Evolutionary conservation across 306 rosid genomes (phyloP), one percentile per base, ranked within the genome.

Genomic region (Ceratonia siliqua): DNA sequence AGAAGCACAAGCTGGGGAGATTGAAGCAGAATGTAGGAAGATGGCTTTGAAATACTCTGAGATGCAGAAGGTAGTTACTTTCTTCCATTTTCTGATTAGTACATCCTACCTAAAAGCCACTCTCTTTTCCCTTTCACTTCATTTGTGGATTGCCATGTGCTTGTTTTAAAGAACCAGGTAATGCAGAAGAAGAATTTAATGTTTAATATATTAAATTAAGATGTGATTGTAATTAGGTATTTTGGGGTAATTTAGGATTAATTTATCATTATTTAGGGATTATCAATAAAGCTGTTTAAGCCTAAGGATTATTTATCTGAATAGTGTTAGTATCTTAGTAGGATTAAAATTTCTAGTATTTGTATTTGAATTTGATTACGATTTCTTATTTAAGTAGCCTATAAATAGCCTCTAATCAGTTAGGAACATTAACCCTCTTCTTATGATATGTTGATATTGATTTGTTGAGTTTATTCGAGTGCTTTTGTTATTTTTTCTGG

Each of bases 1-100:
- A 42, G 99, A 88, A 85, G 92, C 89, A 55, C 90, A 86, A 72
- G 76, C 87, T 63, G 97, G 96, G 79, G 96, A 87, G 78, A 70
- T 92, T 59, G 96, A 94, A 82, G 90, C 80, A 55, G 83, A 84
- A 64, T 92, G 89, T 76, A 84, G 93, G 81, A 85, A 85, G 82
- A 83, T 90, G 86, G 79, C 85, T 68, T 52, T 72, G 63, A 86
- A 87, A 68, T 85, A 82, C 79, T 73, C 80, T 27, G 96, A 89
- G 78, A 70, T 86, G 87, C 91, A 87, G 73, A 92, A 92, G 99
- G 99, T 94, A 82, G 72, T 68, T 57, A 35, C 32, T 4, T 65
- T 76, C 30, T 58, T 77, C 65, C 50, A n/a, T 62, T 74, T 70
- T 74, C 61, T 74, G 8, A 66, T 62, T 58, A 17, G 28, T 43